Base-by-base conservation (phyloP, 208 protist genomes). In the Wallacemonas collosoma region DNA sequence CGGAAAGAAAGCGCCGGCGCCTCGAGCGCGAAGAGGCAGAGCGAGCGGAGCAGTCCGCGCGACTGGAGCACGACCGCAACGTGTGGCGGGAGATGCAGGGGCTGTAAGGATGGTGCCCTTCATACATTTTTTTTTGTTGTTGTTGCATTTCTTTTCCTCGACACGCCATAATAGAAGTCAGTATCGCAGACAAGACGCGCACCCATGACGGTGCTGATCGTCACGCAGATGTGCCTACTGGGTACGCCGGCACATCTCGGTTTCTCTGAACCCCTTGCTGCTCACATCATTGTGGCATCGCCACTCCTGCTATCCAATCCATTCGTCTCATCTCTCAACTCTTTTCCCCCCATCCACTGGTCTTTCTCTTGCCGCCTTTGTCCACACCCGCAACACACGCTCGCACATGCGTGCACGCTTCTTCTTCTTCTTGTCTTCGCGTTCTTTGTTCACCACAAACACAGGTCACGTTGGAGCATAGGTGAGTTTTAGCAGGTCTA, bases 21-120 rank as follows among this genome's bases (percentile, higher is more conserved):
- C 79, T 84, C 41, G 87, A 94, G 66, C 66, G 75, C 17, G 80
- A 90, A 64, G 74, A 85, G 61, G 79, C 71, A 50, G 86, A 85
- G 72, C 57, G 79, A 41, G 74, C 75, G 1, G 87, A 92, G 69
- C 84, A 91, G 15, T 61, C 86, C 3, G 80, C 75, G 1, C 86
- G 87, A 71, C 77, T 96, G 58, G 85, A 96, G 80, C 76, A 81
- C 9, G 87, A 96, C 66, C 74, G 87, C n/a, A 86, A 92, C 68
- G 87, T 93, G 60, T 96, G 91, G 89, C 71, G 77, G 12, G 83
- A 88, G 51, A 47, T 92, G 54, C 75, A 95, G 55, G 75, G 93
- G n/a, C 91, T 93, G 55, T 94, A 64, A 72, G 1, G 15, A 72
- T n/a, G 38, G 15, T 41, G 9, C 17, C 53, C n/a, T 3, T 39